Conservation (phyloP, 2,329 filamentous ascomycete species). For the Trichoderma asperellum region DNA sequence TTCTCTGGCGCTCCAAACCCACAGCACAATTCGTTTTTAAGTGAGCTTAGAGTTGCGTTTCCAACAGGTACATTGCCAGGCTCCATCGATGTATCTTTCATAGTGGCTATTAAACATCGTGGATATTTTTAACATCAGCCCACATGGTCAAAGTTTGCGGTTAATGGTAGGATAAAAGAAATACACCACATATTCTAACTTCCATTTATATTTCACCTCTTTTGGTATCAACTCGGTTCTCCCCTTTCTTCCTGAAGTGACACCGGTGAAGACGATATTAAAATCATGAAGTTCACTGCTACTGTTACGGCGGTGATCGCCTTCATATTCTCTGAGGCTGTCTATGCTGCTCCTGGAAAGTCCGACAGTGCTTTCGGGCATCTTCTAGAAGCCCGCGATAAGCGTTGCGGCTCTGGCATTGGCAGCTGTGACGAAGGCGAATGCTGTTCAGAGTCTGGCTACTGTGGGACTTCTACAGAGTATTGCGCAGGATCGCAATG, state of each 20-base stretch:
- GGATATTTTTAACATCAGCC: not conserved
- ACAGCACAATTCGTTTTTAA: not conserved
- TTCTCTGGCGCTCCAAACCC: not conserved
- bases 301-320: not conserved
- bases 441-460: conserved; percentile 46
- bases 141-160: not conserved
- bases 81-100: not conserved
- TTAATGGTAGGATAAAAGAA: not conserved
- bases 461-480: conserved; percentile 43
- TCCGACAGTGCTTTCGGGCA: not conserved
- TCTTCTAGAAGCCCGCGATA: not conserved
- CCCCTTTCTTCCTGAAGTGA: not conserved
- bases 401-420: conserved; percentile 41
- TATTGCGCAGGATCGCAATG: conserved; percentile 46
- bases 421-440: conserved; percentile 41
- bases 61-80: not conserved
- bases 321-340: not conserved
- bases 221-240: not conserved
- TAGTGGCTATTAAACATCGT: not conserved
- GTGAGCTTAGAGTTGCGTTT: not conserved
- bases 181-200: not conserved
- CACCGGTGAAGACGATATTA: not conserved
- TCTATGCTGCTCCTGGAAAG: not conserved
- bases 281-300: not conserved
- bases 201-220: not conserved